A percentile compares a stretch with the other conserved stretches of the same genome.
Evolutionary conservation across 192 early-diverging fungal genomes (phyloP).

Genomic region (Coemansia sp.): DNA sequence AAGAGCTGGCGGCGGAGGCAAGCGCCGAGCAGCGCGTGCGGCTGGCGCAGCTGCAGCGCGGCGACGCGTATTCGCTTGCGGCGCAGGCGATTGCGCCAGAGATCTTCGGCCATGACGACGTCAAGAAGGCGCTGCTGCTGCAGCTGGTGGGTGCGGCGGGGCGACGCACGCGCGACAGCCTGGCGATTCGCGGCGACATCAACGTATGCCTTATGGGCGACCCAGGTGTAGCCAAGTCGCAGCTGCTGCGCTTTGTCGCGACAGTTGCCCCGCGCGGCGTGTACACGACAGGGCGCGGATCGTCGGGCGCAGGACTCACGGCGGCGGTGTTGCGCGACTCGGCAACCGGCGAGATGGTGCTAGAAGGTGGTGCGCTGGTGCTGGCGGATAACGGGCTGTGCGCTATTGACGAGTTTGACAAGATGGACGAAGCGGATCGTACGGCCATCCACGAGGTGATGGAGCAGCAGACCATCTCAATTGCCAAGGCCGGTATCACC

Average conservation of each 20-base stretch:
- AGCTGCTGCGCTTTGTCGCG: conserved; percentile 90
- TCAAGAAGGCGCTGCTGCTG: conserved; percentile 87
- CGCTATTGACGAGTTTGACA: conserved; percentile 99
- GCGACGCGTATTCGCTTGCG: conserved; percentile 75
- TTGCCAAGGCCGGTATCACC: conserved; percentile 97
- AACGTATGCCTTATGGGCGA: conserved; percentile 99
- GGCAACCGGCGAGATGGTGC: conserved; percentile 90
- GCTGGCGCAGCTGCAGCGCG: conserved; percentile 58
- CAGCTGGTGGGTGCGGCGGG: conserved; percentile 78
- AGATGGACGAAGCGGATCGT: conserved; percentile 96
- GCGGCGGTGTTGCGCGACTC: conserved; percentile 92
- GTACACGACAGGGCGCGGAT: conserved; percentile 95
- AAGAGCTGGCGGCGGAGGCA: conserved; percentile 66
- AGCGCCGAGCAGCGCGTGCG: conserved; percentile 56
- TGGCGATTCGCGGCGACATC: conserved; percentile 96
- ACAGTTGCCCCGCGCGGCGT: conserved; percentile 94
- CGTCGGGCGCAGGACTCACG: conserved; percentile 94
- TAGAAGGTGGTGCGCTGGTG: conserved; percentile 97
- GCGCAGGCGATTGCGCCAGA: conserved; percentile 81
- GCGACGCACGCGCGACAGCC: conserved; percentile 85
- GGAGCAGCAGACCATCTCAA: conserved; percentile 99
- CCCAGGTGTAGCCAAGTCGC: conserved; percentile 97
- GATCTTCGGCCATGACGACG: conserved; percentile 90
- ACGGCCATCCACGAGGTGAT: conserved; percentile 99
- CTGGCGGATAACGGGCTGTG: conserved; percentile 97